Base-by-base conservation (phyloP, 2,329 filamentous ascomycete genomes). In the Aspergillus transmontanensis region DNA sequence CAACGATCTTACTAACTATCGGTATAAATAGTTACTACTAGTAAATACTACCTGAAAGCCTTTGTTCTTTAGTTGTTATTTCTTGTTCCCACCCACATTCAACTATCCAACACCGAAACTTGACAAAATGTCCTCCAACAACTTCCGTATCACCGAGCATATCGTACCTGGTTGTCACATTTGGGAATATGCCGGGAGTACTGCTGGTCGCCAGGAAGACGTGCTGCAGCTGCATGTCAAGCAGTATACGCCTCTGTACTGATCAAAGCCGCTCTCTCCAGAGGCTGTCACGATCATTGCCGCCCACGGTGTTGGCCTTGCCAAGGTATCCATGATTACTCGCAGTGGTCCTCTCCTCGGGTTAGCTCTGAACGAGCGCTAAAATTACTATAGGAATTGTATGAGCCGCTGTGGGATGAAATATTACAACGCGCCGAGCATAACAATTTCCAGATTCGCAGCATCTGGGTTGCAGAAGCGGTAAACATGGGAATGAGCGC, bases 391-490 rank as follows among this genome's bases (percentile, higher is more conserved):
- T 10, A 32, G 30, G 30, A 32, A 3, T 3, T 32, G 30, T 32
- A 32, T 32, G 30, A 32, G 30, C 30, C 30, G 5, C 59, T 63
- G 12, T 63, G 61, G 61, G 57, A 57, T 19, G 61, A 63, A 9
- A 41, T 63, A 21, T 34, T 30, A 4, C 26, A 41, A 11, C 23
- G 23, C 6, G 28, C 45, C 9, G 23, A 55, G 23, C 34, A 23
- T 7, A 28, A 39, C 16, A 34, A 41, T 6, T 46, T 63, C 6
- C 43, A 34, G 6, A 63, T 60, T 26, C 57, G 61, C 21, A 34
- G 34, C 10, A 63, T 63, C 21, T 63, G 61, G 61, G 58, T 67
- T 11, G 63, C 65, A 10, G 65, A 67, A 32, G 30, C 50, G 16
- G 60, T 53, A 12, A 63, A 57, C 21, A 57, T 58, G 58, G 59